These are phyloP conservation scores for Phlebiopsis gigantea DNA, from an alignment of 768 basidiomycete genomes.

Conservation along the genomic window DNA sequence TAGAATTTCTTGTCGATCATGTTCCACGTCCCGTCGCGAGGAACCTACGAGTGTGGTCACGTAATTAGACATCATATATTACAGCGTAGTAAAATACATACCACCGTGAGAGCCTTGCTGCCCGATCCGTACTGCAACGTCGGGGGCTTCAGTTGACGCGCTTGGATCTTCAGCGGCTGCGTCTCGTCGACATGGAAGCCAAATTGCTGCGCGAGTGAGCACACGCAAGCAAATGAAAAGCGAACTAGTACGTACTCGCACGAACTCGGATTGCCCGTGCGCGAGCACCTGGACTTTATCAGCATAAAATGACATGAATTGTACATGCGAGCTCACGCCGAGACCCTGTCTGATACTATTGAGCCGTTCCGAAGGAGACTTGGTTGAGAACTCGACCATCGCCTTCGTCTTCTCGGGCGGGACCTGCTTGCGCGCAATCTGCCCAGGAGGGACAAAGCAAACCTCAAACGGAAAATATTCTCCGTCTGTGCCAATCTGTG, in stretches of 20 bases:
- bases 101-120: conserved; percentile 52
- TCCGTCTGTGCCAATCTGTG: conserved; percentile 56
- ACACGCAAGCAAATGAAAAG: not conserved
- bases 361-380: conserved; percentile 54
- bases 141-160: conserved; percentile 60
- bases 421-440: conserved; percentile 68
- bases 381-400: conserved; percentile 64
- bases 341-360: conserved; percentile 49
- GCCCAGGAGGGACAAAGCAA: conserved; percentile 57
- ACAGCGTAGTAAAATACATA: conserved; percentile 30
- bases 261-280: conserved; percentile 72
- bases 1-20: conserved; percentile 77
- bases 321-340: conserved; percentile 48
- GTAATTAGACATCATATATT: conserved; percentile 3
- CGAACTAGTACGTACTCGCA: conserved; percentile 30
- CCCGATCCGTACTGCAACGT: conserved; percentile 60
- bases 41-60: conserved; percentile 34
- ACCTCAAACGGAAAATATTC: conserved; percentile 66
- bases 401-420: conserved; percentile 60
- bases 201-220: conserved; percentile 43
- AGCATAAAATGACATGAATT: conserved; percentile 26
- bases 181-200: conserved; percentile 54
- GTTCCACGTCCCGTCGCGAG: conserved; percentile 72
- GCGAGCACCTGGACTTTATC: conserved; percentile 25
- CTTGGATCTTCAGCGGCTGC: conserved; percentile 49